Base-by-base conservation (phyloP, 1,284 basidiomycete genomes). In the Microbotryum lychnidis-dioicae region DNA sequence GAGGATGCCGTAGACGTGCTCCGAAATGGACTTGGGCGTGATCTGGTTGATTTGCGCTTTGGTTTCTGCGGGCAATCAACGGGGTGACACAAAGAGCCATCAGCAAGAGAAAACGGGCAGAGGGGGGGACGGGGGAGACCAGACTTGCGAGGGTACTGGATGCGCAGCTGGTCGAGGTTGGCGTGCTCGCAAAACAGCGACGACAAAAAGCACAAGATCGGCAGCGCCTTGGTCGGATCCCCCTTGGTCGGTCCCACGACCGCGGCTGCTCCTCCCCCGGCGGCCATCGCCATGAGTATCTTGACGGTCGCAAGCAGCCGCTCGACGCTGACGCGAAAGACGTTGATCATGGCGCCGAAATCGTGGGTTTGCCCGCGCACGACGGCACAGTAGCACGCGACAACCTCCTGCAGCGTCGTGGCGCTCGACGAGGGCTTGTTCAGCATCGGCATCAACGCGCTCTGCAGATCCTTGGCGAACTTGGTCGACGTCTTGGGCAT, bases 381-480 rank as follows among this genome's bases (percentile, higher is more conserved):
- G 3, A 89, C 86, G 0, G 83, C 82, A 73, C 92, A 94, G 77
- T 93, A 86, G 70, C 93, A 97, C 0, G 89, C 89, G 14, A 98
- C 86, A 9, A 85, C 84, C 75, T 96, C 92, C 76, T 93, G 89
- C 44, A 96, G 75, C 31, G 86, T 84, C 85, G 57, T 18, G 75
- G 44, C 86, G 84, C 21, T 86, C 83, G 4, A 81, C 75, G 44
- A 82, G 3, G 88, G 91, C 70, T 87, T 90, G 70, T 88, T 80
- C 45, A 96, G 86, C 85, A 94, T 90, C 0, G 87, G 87, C 70
- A 94, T 83, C 16, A 97, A 78, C 7, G 84, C 82, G 12, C 80
- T 75, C 62, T 96, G 89, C 20, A 97, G 79, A 54, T 90, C 87
- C 56, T 87, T 83, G 2, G 89, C 89, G 71, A 97, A 92, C 20